Conservation (phyloP, 306 rosid species). For the Quercus variabilis region DNA sequence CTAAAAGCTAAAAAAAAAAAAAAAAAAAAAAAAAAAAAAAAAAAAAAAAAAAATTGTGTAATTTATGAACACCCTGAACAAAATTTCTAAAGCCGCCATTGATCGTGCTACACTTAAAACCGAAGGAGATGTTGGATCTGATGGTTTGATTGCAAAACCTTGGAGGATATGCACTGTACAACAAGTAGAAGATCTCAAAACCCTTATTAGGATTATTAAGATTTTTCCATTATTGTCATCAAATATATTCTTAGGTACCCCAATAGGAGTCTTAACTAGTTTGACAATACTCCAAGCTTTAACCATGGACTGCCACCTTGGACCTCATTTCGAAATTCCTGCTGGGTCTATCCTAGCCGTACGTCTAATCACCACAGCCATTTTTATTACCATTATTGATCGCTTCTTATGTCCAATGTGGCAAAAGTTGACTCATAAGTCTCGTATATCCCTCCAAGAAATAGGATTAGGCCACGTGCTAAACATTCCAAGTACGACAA, state of each 20-base stretch:
- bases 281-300: slow-evolving; percentile 55
- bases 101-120: slow-evolving; percentile 37
- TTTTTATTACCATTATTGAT: slow-evolving; percentile 41
- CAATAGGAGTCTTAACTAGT: slow-evolving; percentile 40
- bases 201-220: slow-evolving; percentile 32
- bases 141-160: slow-evolving; percentile 39
- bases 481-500: slow-evolving; percentile 29
- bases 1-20: no score
- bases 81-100: no score
- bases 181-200: slow-evolving; percentile 62
- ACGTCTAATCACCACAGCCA: slow-evolving; percentile 24
- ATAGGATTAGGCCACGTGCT: slow-evolving; percentile 57
- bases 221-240: slow-evolving; percentile 53
- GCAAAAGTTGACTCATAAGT: slow-evolving; percentile 28
- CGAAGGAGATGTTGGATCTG: slow-evolving; percentile 37
- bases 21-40: no score
- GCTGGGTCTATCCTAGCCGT: slow-evolving; percentile 37
- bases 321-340: slow-evolving; percentile 47
- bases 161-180: slow-evolving; percentile 58
- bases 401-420: slow-evolving; percentile 43
- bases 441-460: slow-evolving; percentile 37
- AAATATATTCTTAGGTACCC: slow-evolving; percentile 40
- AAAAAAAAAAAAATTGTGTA: no score
- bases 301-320: slow-evolving; percentile 51
- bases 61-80: no score